phyloP scores from a whole-genome alignment of 495 filamentous ascomycete species.

The Hypoxylon crocopeplum region DNA sequence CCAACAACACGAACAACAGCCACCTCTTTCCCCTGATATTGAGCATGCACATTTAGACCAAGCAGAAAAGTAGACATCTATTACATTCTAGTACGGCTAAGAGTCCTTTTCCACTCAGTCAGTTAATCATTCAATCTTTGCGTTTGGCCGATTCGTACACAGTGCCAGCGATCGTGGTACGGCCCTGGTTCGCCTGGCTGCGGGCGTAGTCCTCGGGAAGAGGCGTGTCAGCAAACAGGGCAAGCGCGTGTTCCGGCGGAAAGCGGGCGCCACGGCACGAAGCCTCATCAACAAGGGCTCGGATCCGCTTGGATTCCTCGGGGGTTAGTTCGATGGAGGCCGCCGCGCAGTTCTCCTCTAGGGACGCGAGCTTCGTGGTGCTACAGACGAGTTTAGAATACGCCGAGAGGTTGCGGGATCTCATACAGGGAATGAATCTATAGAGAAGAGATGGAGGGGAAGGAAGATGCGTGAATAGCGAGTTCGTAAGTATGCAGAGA shows the following conservation, averaged over 20 bases:
- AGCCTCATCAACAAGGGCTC: slow-evolving; percentile 15
- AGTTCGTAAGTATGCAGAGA: too few species aligned
- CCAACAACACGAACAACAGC: too few species aligned
- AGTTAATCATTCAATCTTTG: neutral
- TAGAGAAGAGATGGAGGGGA: too few species aligned
- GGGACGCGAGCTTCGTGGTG: slow-evolving; percentile 39
- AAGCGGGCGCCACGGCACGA: slow-evolving; percentile 16
- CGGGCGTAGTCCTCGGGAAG: slow-evolving; percentile 4
- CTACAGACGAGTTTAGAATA: neutral
- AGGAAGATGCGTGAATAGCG: neutral
- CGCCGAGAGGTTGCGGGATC: too few species aligned
- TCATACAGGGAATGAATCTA: too few species aligned
- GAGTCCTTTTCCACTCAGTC: neutral
- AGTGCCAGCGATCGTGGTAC: neutral
- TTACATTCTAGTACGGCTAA: too few species aligned
- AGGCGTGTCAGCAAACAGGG: slow-evolving; percentile 27
- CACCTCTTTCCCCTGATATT: too few species aligned
- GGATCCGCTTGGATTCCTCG: slow-evolving; percentile 40
- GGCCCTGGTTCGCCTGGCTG: neutral
- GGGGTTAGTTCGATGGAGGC: slow-evolving; percentile 35
- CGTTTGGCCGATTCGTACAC: neutral
- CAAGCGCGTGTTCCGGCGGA: slow-evolving; percentile 4
- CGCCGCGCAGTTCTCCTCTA: slow-evolving; percentile 48
- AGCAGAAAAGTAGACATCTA: too few species aligned
- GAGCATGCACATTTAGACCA: too few species aligned